Evolutionary conservation across 2,329 filamentous ascomycete genomes (phyloP).

Genomic region (Colletotrichum filicis): DNA sequence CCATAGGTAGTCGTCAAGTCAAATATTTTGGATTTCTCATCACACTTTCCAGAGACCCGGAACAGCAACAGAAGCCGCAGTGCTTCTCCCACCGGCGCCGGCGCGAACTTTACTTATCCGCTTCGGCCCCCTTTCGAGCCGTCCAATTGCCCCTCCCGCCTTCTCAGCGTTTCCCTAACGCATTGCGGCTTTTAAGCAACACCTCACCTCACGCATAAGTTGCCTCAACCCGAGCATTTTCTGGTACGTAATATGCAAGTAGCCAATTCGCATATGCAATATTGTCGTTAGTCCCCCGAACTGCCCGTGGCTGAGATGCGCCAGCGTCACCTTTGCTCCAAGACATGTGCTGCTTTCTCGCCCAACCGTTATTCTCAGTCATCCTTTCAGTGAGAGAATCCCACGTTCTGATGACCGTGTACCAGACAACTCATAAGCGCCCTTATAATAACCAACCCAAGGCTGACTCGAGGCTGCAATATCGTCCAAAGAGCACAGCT

Average conservation of each 20-base stretch:
- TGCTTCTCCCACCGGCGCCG: neutral
- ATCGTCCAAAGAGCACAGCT: neutral
- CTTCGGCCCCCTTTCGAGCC: neutral
- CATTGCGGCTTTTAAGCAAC: neutral
- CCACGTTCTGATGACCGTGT: neutral
- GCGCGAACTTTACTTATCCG: neutral
- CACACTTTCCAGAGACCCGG: neutral
- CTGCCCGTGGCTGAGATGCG: neutral
- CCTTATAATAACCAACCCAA: neutral
- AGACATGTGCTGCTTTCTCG: neutral
- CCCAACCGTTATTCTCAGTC: neutral
- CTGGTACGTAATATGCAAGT: constrained; percentile 5
- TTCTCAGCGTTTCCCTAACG: no score
- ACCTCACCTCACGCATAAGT: neutral
- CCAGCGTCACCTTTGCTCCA: neutral
- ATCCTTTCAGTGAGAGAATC: neutral
- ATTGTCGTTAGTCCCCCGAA: neutral
- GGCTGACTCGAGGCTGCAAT: neutral
- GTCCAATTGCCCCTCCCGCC: neutral
- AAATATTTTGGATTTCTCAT: neutral
- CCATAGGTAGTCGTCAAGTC: neutral
- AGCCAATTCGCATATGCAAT: neutral
- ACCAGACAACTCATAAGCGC: neutral
- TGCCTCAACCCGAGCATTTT: neutral
- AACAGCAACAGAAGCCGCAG: neutral